A percentile compares a stretch with the other conserved stretches of the same genome.
phyloP scores from a whole-genome alignment of 371 early-diverging fungal species.

The Zychaea mexicana region DNA sequence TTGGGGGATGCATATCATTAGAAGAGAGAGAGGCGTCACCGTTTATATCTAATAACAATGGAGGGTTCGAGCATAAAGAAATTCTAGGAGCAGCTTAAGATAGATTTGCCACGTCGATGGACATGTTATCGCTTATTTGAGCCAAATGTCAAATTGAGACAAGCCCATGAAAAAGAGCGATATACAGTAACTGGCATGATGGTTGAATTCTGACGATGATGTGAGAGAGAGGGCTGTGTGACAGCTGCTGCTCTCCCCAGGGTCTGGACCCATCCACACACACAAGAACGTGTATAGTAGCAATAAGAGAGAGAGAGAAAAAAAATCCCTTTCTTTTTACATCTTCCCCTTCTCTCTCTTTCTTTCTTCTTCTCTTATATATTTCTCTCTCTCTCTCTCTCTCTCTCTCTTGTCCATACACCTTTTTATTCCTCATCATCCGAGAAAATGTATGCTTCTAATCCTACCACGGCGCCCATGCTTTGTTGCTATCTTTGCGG shows the following conservation, averaged over 20 bases:
- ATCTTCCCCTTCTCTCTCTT: not conserved
- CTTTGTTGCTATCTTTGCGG: constrained; percentile 11
- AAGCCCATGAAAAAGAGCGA: too few relatives aligned
- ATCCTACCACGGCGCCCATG: not conserved
- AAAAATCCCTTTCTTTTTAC: not conserved
- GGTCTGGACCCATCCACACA: not conserved
- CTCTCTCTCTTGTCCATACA: not conserved
- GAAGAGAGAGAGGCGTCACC: too few relatives aligned
- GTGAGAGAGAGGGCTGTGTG: too few relatives aligned
- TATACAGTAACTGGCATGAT: too few relatives aligned
- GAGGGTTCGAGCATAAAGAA: too few relatives aligned
- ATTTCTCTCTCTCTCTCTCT: not conserved
- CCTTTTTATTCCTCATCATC: not conserved
- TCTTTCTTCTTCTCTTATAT: not conserved
- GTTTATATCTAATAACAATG: not conserved
- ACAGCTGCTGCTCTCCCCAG: not conserved
- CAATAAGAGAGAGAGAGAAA: not conserved
- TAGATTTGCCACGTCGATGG: not conserved
- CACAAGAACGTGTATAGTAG: too few relatives aligned
- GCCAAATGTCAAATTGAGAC: not conserved
- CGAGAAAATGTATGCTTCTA: not conserved
- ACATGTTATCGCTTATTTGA: too few relatives aligned
- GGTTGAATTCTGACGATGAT: too few relatives aligned
- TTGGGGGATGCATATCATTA: too few relatives aligned
- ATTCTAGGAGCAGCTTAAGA: not conserved